Percentiles rank a stretch among this genome's conserved stretches.
phyloP scores from a whole-genome alignment of 139 green algal species.

The Haematococcus sp. region DNA sequence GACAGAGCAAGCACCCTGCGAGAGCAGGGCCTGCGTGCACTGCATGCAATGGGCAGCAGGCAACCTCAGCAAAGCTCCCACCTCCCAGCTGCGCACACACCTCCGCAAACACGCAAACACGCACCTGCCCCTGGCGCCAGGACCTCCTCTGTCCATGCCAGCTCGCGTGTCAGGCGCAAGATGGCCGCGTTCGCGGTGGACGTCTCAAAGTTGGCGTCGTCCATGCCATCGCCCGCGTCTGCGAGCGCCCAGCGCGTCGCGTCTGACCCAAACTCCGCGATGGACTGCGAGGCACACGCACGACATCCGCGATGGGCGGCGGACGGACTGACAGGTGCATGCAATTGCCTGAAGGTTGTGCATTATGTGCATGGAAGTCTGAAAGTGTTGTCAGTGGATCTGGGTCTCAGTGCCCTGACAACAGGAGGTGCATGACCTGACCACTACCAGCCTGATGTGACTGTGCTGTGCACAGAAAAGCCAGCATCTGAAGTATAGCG shows the following conservation, averaged over 20 bases:
- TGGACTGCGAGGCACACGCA: conserved; percentile 19
- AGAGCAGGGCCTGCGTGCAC: too few relatives aligned
- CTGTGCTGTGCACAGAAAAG: too few relatives aligned
- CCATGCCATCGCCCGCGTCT: conserved; percentile 93
- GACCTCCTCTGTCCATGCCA: conserved; percentile 90
- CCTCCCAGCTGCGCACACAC: not conserved
- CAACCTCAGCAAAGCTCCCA: not conserved
- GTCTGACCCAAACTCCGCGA: conserved; percentile 54
- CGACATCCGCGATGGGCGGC: not conserved
- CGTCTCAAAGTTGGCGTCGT: conserved; percentile 98
- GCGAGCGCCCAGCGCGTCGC: conserved; percentile 93
- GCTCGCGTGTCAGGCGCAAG: conserved; percentile 88
- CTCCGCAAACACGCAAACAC: not conserved
- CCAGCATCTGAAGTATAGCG: too few relatives aligned
- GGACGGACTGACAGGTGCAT: not conserved
- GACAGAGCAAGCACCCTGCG: too few relatives aligned
- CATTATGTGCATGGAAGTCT: not conserved
- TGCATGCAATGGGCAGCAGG: too few relatives aligned
- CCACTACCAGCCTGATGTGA: not conserved
- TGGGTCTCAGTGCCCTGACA: not conserved
- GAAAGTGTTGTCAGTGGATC: not conserved
- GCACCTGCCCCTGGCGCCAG: conserved; percentile 45
- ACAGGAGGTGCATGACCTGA: not conserved
- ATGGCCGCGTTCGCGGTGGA: conserved; percentile 93
- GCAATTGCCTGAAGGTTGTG: not conserved